Percentiles rank a stretch among this genome's conserved stretches.
phyloP scores from a whole-genome alignment of 2,329 filamentous ascomycete species.

The Aspergillus fumigatiaffinis region DNA sequence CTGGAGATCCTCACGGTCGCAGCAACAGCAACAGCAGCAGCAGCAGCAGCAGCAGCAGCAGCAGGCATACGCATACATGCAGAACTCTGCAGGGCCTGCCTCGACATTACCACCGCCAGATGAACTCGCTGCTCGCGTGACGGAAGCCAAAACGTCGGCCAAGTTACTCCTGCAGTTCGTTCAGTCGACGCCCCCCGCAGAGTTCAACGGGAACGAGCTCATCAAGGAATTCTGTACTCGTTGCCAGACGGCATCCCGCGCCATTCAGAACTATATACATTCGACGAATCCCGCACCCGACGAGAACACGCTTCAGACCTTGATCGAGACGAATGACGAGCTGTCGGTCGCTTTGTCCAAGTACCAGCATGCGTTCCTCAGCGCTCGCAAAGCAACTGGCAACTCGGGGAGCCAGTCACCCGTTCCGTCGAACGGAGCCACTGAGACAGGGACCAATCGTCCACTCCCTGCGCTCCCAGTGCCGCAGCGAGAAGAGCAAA shows the following conservation, averaged over 20 bases:
- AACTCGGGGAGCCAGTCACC: constrained; percentile 19
- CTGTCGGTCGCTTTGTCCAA: constrained; percentile 76
- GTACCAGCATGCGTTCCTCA: constrained; percentile 73
- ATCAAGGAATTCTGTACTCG: constrained; percentile 88
- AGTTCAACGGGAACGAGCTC: constrained; percentile 78
- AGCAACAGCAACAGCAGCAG: constrained; percentile 26
- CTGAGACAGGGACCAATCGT: constrained; percentile 14
- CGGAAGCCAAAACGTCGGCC: constrained; percentile 86
- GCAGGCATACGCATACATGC: constrained; percentile 14
- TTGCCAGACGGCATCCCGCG: constrained; percentile 73
- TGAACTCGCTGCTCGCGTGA: constrained; percentile 77
- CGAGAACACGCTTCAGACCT: constrained; percentile 85
- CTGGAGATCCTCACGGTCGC: constrained; percentile 5
- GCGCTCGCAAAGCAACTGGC: constrained; percentile 46
- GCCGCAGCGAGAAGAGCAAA: constrained; percentile 11
- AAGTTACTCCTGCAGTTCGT: constrained; percentile 90
- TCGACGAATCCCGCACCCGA: constrained; percentile 76
- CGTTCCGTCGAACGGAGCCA: constrained; percentile 9
- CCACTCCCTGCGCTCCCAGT: constrained; percentile 13
- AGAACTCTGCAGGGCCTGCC: constrained; percentile 45
- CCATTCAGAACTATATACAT: constrained; percentile 81
- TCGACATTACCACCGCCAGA: constrained; percentile 57
- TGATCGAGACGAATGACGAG: constrained; percentile 94
- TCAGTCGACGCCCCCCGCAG: constrained; percentile 72
- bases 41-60: no score